Evolutionary conservation across 495 filamentous ascomycete species (phyloP).

Genomic region (Lasiosphaeriaceae sp.): DNA sequence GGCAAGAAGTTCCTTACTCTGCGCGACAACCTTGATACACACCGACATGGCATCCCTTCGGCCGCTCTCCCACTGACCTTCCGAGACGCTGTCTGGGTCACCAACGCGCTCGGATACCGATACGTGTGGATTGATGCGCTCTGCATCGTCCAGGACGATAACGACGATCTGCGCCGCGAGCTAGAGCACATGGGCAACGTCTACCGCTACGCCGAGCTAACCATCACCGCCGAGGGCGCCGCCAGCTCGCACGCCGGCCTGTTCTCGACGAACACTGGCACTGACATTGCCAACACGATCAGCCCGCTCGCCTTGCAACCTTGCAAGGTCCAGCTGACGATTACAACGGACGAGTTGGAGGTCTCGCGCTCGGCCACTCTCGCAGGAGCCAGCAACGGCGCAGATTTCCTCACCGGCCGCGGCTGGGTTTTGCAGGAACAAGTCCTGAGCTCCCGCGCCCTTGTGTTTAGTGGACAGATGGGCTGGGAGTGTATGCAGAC

Average conservation of each 20-base stretch:
- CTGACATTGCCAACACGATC: background rate
- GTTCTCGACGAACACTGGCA: background rate
- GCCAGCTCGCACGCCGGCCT: conserved; percentile 10
- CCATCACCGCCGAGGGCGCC: conserved; percentile 12
- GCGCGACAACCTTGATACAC: conserved; percentile 1
- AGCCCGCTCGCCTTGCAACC: conserved; percentile 1
- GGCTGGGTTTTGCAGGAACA: conserved; percentile 26
- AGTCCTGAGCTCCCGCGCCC: conserved; percentile 13
- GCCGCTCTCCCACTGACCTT: conserved; percentile 19
- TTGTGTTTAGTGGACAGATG: conserved; percentile 17
- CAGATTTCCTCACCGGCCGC: conserved; percentile 6
- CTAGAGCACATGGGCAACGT: conserved; percentile 14
- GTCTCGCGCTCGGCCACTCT: background rate
- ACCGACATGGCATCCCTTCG: background rate
- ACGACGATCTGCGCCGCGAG: conserved; percentile 8
- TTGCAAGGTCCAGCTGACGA: background rate
- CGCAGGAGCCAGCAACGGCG: background rate
- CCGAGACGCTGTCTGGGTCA: conserved; percentile 20
- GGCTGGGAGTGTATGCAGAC: conserved; percentile 12
- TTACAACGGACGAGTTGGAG: background rate
- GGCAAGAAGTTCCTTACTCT: conserved; percentile 7
- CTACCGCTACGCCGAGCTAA: conserved; percentile 18
- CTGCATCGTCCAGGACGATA: conserved; percentile 26
- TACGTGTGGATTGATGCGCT: conserved; percentile 38
- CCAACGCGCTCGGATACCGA: conserved; percentile 16